phyloP scores from a whole-genome alignment of 208 protist genomes.

The Trypanosoma cruzi region DNA sequence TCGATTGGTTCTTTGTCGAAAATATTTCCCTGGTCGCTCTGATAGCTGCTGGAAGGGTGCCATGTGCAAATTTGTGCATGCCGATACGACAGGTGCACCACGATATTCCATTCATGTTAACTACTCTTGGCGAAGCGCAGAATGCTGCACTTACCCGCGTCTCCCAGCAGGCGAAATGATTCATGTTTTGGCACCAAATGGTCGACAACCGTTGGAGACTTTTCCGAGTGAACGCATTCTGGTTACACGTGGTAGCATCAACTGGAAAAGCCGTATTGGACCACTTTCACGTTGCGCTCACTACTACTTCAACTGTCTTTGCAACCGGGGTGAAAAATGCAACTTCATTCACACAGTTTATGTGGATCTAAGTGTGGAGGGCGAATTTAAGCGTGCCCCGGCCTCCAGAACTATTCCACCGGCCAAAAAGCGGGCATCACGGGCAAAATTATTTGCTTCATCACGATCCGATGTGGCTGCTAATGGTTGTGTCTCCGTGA shows the following conservation, averaged over 20 bases:
- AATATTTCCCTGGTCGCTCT: conserved; percentile 42
- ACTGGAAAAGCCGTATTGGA: conserved; percentile 21
- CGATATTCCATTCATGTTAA: conserved; percentile 74
- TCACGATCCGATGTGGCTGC: not conserved
- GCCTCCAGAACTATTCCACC: not conserved
- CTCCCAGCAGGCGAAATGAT: conserved; percentile 51
- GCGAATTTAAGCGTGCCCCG: conserved; percentile 51
- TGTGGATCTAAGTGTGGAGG: conserved; percentile 69
- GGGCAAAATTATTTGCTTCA: not conserved
- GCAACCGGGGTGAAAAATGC: conserved; percentile 75
- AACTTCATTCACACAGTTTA: conserved; percentile 80
- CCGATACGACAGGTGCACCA: conserved; percentile 33
- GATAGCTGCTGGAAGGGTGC: conserved; percentile 53
- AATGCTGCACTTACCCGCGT: conserved; percentile 58
- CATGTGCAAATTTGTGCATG: conserved; percentile 84
- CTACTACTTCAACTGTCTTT: conserved; percentile 89
- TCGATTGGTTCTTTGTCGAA: conserved; percentile 70
- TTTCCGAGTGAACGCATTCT: conserved; percentile 61
- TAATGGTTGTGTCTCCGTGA: too few relatives aligned
- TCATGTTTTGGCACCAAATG: conserved; percentile 67
- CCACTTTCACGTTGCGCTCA: conserved; percentile 83
- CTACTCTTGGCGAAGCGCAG: conserved; percentile 62
- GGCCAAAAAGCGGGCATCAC: not conserved
- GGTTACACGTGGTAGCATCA: conserved; percentile 53
- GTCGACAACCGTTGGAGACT: conserved; percentile 43